These are phyloP conservation scores for Scolecobasidium constrictum DNA, from an alignment of 2,329 filamentous ascomycete genomes.

Conservation along the genomic window DNA sequence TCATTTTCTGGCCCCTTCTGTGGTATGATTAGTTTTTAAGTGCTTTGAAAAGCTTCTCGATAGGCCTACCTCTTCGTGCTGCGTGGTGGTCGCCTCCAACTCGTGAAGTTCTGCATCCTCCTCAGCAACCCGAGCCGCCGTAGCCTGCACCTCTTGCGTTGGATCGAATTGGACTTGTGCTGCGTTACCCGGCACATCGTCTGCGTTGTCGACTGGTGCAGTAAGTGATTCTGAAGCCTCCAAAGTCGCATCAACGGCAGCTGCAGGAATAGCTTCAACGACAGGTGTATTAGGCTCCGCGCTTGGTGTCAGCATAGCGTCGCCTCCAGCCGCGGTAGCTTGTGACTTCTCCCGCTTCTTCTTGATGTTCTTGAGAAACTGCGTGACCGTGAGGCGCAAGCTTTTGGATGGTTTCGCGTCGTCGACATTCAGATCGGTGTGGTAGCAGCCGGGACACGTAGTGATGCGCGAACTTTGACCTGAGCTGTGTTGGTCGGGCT, in stretches of 20 bases:
- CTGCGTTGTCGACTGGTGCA: not conserved
- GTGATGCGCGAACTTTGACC: constrained; percentile 66
- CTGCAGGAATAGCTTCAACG: not conserved
- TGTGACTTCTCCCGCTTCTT: constrained; percentile 64
- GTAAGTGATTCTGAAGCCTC: not conserved
- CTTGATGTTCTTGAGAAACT: constrained; percentile 82
- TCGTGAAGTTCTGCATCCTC: not conserved
- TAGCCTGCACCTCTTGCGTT: not conserved
- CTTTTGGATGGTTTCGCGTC: constrained; percentile 85
- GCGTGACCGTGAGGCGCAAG: constrained; percentile 82
- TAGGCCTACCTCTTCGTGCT: not conserved
- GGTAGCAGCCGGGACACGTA: constrained; percentile 86
- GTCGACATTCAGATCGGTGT: constrained; percentile 74
- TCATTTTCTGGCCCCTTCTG: too few relatives aligned
- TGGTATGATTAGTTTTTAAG: not conserved
- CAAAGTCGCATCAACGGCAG: not conserved
- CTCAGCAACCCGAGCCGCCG: not conserved
- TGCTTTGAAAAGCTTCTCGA: not conserved
- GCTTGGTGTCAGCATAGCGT: not conserved
- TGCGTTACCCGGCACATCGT: constrained; percentile 3
- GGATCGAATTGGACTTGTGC: not conserved
- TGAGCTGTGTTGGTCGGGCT: constrained; percentile 23
- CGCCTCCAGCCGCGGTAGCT: constrained; percentile 12
- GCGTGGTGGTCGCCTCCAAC: not conserved
- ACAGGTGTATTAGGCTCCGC: constrained; percentile 3